phyloP scores from a whole-genome alignment of 768 basidiomycete species.

The Cantharellus cinnabarinus region DNA sequence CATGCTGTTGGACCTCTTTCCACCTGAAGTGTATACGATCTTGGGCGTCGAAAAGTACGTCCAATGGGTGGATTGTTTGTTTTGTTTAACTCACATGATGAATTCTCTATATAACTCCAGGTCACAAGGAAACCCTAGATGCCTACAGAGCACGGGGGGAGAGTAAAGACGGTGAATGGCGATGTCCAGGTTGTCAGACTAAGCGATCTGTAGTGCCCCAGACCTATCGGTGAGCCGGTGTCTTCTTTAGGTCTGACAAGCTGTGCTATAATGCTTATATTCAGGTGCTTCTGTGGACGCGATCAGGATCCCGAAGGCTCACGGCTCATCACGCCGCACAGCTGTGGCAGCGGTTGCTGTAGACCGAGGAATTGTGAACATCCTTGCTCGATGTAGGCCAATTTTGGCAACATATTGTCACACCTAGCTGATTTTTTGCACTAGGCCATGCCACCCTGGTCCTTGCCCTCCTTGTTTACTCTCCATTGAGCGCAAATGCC shows the following conservation, averaged over 20 bases:
- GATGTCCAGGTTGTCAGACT: constrained; percentile 84
- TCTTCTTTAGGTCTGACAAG: background rate
- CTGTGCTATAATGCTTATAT: constrained; percentile 9
- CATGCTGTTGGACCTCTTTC: constrained; percentile 79
- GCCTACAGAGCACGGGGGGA: constrained; percentile 42
- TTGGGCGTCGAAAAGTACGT: constrained; percentile 60
- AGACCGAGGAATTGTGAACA: constrained; percentile 39
- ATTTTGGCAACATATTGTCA: background rate
- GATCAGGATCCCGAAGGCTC: constrained; percentile 50
- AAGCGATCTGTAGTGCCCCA: constrained; percentile 46
- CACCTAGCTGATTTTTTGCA: background rate
- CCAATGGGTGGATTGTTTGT: constrained; percentile 3
- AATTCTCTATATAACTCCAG: background rate
- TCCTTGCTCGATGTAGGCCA: constrained; percentile 41
- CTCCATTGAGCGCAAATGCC: constrained; percentile 54
- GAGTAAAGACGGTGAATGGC: constrained; percentile 57
- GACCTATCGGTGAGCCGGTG: constrained; percentile 27
- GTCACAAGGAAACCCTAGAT: constrained; percentile 43
- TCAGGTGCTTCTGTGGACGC: constrained; percentile 70
- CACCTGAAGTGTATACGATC: constrained; percentile 76
- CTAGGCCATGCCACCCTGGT: constrained; percentile 63
- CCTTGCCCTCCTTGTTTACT: constrained; percentile 90
- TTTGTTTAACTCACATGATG: constrained; percentile 4
- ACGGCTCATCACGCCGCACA: constrained; percentile 38
- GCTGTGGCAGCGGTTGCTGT: constrained; percentile 19